Percentiles rank a stretch among this genome's conserved stretches.
Conservation (phyloP, 805 yeast genomes). For the Monosporozyma solicola region DNA sequence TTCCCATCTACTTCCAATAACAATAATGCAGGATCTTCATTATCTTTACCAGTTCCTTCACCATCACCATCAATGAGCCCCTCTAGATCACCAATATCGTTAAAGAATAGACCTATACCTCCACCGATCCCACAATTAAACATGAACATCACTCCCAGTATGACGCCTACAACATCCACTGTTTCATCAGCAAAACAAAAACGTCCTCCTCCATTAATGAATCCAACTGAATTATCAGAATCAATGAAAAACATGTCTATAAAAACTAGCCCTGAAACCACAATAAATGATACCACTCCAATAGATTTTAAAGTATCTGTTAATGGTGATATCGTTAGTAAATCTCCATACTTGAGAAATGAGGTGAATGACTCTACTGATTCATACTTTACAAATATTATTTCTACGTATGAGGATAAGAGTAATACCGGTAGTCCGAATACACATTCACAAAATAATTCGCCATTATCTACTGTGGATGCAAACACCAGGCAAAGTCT, state of each 20-base stretch:
- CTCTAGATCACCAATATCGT: slow-evolving; percentile 3
- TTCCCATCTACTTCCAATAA: neutral
- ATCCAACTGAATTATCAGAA: slow-evolving; percentile 3
- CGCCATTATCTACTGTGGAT: neutral
- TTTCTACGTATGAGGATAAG: slow-evolving; percentile 18
- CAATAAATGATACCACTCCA: neutral
- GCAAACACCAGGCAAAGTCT: neutral
- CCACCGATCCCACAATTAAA: slow-evolving; percentile 20
- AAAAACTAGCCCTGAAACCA: neutral
- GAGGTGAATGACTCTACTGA: slow-evolving; percentile 15
- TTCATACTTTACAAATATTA: slow-evolving; percentile 19
- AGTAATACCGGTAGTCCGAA: slow-evolving; percentile 5
- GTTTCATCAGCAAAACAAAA: neutral
- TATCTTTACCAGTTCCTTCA: slow-evolving; percentile 4
- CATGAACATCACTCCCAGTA: neutral
- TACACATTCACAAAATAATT: slow-evolving; percentile 4
- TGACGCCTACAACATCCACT: neutral
- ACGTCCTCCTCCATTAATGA: slow-evolving; percentile 5
- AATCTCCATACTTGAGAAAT: slow-evolving; percentile 7
- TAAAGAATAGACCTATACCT: slow-evolving; percentile 25
- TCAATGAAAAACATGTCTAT: slow-evolving; percentile 4
- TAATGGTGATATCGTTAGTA: neutral
- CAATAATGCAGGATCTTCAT: slow-evolving; percentile 1
- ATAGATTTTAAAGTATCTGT: neutral
- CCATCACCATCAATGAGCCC: neutral